Percentiles rank a stretch among this genome's conserved stretches.
Evolutionary conservation across 768 basidiomycete genomes (phyloP).

Genomic region (Phlebiopsis gigantea): DNA sequence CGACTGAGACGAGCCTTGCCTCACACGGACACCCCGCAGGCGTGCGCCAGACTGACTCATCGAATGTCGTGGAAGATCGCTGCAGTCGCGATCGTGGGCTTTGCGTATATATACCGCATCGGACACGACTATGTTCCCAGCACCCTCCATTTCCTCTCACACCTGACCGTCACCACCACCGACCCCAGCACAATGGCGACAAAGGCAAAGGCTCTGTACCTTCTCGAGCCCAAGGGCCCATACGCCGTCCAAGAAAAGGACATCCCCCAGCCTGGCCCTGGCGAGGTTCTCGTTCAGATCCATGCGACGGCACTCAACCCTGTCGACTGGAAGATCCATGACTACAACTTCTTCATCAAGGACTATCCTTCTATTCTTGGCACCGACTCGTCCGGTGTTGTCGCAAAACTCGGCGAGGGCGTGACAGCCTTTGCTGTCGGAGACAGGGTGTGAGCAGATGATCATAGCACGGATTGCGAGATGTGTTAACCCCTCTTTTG

Average conservation of each 20-base stretch:
- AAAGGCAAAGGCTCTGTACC: conserved; percentile 13
- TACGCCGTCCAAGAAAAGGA: conserved; percentile 1
- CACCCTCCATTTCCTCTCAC: neutral
- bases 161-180: neutral
- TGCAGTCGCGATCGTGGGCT: neutral
- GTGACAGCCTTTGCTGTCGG: conserved; percentile 33
- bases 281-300: conserved; percentile 25
- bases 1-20: too few relatives aligned
- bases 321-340: conserved; percentile 31
- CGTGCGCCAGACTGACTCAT: neutral
- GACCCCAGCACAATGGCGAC: neutral
- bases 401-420: conserved; percentile 34
- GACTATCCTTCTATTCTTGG: conserved; percentile 28
- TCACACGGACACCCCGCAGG: too few relatives aligned
- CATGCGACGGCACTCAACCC: conserved; percentile 28
- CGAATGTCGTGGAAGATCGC: neutral
- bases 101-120: neutral
- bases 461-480: too few relatives aligned
- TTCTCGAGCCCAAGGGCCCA: conserved; percentile 7
- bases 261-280: conserved; percentile 16
- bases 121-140: neutral
- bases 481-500: too few relatives aligned
- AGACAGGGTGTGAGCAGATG: conserved; percentile 33
- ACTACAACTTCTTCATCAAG: conserved; percentile 20
- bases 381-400: conserved; percentile 28